phyloP scores from a whole-genome alignment of 768 basidiomycete genomes.

The Lyophyllum semitale region DNA sequence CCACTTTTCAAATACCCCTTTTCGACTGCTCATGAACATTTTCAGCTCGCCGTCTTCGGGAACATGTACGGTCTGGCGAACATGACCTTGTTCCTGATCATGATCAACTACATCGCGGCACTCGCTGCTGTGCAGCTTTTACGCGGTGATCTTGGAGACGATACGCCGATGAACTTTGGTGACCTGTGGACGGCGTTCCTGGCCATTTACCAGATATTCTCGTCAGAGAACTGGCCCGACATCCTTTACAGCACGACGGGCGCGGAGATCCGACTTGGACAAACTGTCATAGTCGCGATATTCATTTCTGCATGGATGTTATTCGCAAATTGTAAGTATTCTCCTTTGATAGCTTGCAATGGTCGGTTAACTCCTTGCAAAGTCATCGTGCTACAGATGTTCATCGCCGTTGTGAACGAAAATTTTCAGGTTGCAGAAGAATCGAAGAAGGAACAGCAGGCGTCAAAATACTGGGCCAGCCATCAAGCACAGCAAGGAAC shows the following conservation, averaged over 20 bases:
- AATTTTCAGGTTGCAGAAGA: slow-evolving; percentile 94
- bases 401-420: slow-evolving; percentile 96
- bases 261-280: slow-evolving; percentile 65
- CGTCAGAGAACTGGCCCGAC: slow-evolving; percentile 93
- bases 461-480: slow-evolving; percentile 64
- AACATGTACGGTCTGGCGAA: slow-evolving; percentile 90
- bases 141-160: slow-evolving; percentile 71
- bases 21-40: neutral
- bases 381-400: slow-evolving; percentile 95
- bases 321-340: slow-evolving; percentile 82
- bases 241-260: slow-evolving; percentile 63
- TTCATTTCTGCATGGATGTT: slow-evolving; percentile 86
- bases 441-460: slow-evolving; percentile 81
- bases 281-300: slow-evolving; percentile 67
- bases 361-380: slow-evolving; percentile 1
- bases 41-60: slow-evolving; percentile 83
- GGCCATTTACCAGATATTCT: slow-evolving; percentile 86
- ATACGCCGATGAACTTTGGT: slow-evolving; percentile 69
- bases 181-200: slow-evolving; percentile 85
- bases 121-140: slow-evolving; percentile 83
- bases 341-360: neutral
- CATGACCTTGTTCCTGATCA: slow-evolving; percentile 87
- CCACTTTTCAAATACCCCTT: neutral
- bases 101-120: slow-evolving; percentile 86
- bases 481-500: slow-evolving; percentile 53